phyloP scores from a whole-genome alignment of 352 stramenopile genomes.

The Phytopythium oedochilum region DNA sequence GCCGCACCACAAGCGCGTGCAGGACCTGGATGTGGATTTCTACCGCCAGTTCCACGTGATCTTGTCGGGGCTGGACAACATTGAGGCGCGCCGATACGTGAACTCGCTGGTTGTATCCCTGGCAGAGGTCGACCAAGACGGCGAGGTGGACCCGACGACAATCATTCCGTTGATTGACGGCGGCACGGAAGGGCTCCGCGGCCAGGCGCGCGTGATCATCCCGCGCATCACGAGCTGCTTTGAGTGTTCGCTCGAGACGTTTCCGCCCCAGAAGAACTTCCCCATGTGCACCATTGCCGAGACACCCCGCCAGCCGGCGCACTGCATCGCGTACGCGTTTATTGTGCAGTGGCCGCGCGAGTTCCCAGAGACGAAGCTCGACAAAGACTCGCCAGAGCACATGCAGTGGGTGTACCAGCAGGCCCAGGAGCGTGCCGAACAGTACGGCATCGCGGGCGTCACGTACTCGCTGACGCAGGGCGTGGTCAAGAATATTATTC shows the following conservation, averaged over 20 bases:
- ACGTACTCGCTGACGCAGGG: slow-evolving; percentile 97
- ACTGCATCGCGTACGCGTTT: slow-evolving; percentile 97
- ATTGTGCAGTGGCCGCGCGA: slow-evolving; percentile 94
- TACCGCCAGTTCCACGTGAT: slow-evolving; percentile 96
- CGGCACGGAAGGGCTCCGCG: slow-evolving; percentile 97
- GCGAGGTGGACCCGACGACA: slow-evolving; percentile 72
- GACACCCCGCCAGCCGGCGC: slow-evolving; percentile 95
- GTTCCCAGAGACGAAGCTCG: slow-evolving; percentile 94
- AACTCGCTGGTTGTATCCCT: slow-evolving; percentile 95
- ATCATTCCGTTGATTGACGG: slow-evolving; percentile 99
- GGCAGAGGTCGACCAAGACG: slow-evolving; percentile 86
- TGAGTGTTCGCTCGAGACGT: slow-evolving; percentile 97
- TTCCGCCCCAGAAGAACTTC: slow-evolving; percentile 95
- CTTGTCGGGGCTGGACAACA: slow-evolving; percentile 97
- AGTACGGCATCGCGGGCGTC: slow-evolving; percentile 94
- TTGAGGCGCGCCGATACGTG: slow-evolving; percentile 95
- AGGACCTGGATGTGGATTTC: slow-evolving; percentile 96
- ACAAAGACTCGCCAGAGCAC: slow-evolving; percentile 95
- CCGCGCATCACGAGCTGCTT: slow-evolving; percentile 98
- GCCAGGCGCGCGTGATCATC: slow-evolving; percentile 97
- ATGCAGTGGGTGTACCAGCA: slow-evolving; percentile 97
- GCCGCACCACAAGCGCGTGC: slow-evolving; percentile 91
- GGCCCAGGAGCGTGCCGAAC: slow-evolving; percentile 86
- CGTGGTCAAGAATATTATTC: slow-evolving; percentile 99
- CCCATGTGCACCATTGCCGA: slow-evolving; percentile 98